Percentiles rank a stretch among this genome's conserved stretches.
phyloP scores from a whole-genome alignment of 768 basidiomycete species.

The Exidia glandulosa region DNA sequence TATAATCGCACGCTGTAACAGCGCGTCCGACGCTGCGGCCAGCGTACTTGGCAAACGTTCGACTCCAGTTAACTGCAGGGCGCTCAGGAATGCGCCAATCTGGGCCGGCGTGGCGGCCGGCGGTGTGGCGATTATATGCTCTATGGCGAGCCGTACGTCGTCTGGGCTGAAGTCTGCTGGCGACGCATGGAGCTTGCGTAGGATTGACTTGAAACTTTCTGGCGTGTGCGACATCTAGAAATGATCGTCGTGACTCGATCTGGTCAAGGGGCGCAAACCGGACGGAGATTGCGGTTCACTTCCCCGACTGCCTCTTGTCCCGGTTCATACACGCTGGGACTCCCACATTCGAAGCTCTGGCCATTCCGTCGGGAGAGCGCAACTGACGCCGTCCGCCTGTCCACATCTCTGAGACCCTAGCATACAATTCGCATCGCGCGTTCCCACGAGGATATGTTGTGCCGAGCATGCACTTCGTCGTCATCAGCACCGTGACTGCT shows the following conservation, averaged over 20 bases:
- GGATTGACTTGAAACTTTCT: slow-evolving; percentile 65
- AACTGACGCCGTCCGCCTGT: too few relatives aligned
- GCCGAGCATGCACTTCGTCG: too few relatives aligned
- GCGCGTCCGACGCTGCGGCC: slow-evolving; percentile 64
- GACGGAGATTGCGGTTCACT: too few relatives aligned
- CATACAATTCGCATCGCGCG: too few relatives aligned
- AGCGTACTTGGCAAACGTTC: slow-evolving; percentile 70
- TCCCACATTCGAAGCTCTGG: too few relatives aligned
- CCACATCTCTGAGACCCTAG: too few relatives aligned
- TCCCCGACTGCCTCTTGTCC: too few relatives aligned
- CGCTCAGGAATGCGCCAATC: slow-evolving; percentile 83
- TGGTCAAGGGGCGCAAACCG: too few relatives aligned
- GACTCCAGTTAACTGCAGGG: slow-evolving; percentile 67
- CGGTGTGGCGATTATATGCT: slow-evolving; percentile 56
- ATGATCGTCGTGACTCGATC: not conserved
- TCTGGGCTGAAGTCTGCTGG: slow-evolving; percentile 30
- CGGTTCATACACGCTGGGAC: too few relatives aligned
- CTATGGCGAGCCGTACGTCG: slow-evolving; percentile 63
- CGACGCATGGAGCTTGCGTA: slow-evolving; percentile 49
- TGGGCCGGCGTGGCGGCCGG: slow-evolving; percentile 56
- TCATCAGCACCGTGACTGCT: too few relatives aligned
- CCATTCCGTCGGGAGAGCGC: too few relatives aligned
- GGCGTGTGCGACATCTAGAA: slow-evolving; percentile 31
- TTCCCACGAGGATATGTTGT: too few relatives aligned
- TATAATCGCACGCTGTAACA: slow-evolving; percentile 56